Conservation (phyloP, 352 stramenopile species). For the Thraustochytrium striatum region DNA sequence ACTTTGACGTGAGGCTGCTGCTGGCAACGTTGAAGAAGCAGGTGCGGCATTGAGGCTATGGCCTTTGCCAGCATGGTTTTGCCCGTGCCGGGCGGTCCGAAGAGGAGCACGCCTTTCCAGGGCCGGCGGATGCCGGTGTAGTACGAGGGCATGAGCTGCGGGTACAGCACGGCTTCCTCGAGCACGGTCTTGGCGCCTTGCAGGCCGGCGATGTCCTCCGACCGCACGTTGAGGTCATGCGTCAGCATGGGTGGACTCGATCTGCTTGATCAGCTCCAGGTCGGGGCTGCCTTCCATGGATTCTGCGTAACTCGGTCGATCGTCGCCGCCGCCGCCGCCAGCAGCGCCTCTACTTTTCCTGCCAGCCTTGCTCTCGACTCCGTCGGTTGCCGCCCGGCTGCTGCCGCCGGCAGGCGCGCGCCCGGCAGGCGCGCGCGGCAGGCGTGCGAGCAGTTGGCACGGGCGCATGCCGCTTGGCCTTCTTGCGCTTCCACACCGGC, state of each 20-base stretch:
- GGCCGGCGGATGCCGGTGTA: constrained; percentile 73
- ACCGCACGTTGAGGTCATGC: constrained; percentile 6
- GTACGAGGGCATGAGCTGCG: constrained; percentile 86
- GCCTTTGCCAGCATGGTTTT: constrained; percentile 96
- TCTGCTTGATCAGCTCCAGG: constrained; percentile 39
- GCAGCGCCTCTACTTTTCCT: not conserved
- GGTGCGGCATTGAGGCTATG: constrained; percentile 88
- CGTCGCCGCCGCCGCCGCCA: not conserved
- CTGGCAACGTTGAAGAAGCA: constrained; percentile 97
- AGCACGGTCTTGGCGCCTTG: constrained; percentile 81
- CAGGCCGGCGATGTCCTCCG: constrained; percentile 63
- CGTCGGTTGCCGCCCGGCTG: not conserved
- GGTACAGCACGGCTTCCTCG: constrained; percentile 85
- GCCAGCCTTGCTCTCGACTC: not conserved
- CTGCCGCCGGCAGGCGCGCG: no score
- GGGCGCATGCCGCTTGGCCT: no score
- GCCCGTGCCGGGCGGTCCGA: constrained; percentile 81
- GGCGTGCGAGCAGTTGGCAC: no score
- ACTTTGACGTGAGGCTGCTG: constrained; percentile 80
- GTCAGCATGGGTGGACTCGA: constrained; percentile 40
- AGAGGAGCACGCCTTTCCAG: constrained; percentile 83
- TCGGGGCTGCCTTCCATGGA: constrained; percentile 37
- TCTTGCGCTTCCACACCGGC: no score
- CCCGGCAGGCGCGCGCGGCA: no score
- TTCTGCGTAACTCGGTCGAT: not conserved